Conservation (phyloP, 345 rosid genomes). For the Eutrema japonicum region DNA sequence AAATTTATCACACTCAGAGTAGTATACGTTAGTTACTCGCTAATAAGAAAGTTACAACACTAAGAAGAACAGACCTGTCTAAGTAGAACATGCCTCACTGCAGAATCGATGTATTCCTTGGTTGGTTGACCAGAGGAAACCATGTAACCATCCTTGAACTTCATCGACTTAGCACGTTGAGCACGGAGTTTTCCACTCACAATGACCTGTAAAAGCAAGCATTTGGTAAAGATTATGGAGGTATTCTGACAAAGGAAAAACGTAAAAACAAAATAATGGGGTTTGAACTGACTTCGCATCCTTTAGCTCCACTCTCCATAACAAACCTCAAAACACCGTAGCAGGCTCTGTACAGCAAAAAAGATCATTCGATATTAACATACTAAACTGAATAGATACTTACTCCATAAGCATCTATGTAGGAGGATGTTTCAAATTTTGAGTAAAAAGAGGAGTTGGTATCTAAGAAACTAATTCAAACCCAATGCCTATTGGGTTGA, state of each 20-base stretch:
- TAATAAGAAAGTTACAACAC: background rate
- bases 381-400: background rate
- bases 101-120: conserved; percentile 88
- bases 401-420: background rate
- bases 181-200: conserved; percentile 94
- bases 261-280: background rate
- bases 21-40: background rate
- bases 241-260: background rate
- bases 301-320: conserved; percentile 94
- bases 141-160: conserved; percentile 97
- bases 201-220: conserved; percentile 59
- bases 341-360: conserved; percentile 62
- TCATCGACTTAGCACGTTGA: conserved; percentile 91
- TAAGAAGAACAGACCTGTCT: conserved; percentile 63
- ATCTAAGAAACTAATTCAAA: background rate
- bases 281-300: conserved; percentile 64
- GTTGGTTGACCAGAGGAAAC: conserved; percentile 93
- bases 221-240: background rate
- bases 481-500: background rate
- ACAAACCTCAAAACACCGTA: conserved; percentile 84
- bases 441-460: background rate
- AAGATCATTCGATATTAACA: background rate
- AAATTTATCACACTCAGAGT: background rate
- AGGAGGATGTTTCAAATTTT: background rate
- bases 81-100: conserved; percentile 83